Percentiles rank a stretch among this genome's conserved stretches.
These are phyloP conservation scores for Dipodascopsis tothii DNA, from an alignment of 805 yeast genomes.

Conservation along the genomic window DNA sequence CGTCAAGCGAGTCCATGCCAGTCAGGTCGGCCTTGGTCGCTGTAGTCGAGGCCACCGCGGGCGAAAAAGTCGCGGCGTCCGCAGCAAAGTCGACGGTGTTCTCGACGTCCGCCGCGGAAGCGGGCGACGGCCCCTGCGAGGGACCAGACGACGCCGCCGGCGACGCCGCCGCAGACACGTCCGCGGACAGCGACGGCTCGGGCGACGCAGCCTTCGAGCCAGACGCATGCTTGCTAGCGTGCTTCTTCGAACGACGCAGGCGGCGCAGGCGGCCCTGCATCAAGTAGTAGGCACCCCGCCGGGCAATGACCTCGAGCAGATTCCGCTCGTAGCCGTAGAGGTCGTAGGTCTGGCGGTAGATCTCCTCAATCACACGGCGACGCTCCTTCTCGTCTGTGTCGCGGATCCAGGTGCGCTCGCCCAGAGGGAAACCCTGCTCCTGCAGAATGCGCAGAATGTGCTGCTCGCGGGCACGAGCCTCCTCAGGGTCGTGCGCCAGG, in stretches of 20 bases:
- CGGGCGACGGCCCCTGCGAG: too few species aligned
- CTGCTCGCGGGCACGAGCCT: conserved; percentile 35
- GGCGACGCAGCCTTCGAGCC: too few species aligned
- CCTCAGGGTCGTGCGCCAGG: conserved; percentile 31
- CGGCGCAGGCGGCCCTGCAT: conserved; percentile 73
- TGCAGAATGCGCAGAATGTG: conserved; percentile 33
- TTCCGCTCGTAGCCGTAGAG: conserved; percentile 48
- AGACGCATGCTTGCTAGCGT: background rate
- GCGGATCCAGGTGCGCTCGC: conserved; percentile 76
- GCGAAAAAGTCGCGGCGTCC: too few species aligned
- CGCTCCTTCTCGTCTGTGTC: conserved; percentile 58
- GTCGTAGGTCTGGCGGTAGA: conserved; percentile 42
- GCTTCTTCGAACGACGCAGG: conserved; percentile 37
- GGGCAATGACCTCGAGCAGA: conserved; percentile 61
- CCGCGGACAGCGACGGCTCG: too few species aligned
- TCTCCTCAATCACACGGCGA: conserved; percentile 39
- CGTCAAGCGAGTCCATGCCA: too few species aligned
- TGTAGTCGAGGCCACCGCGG: too few species aligned
- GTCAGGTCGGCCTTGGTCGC: too few species aligned
- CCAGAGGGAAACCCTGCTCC: conserved; percentile 63
- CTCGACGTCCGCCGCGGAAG: too few species aligned
- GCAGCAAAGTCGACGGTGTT: too few species aligned
- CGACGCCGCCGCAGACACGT: too few species aligned
- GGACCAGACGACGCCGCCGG: too few species aligned
- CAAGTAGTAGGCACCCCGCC: conserved; percentile 71